Evolutionary conservation across 768 basidiomycete genomes (phyloP), one percentile per base, ranked within the genome.

Genomic region (Pleurotus platypus): DNA sequence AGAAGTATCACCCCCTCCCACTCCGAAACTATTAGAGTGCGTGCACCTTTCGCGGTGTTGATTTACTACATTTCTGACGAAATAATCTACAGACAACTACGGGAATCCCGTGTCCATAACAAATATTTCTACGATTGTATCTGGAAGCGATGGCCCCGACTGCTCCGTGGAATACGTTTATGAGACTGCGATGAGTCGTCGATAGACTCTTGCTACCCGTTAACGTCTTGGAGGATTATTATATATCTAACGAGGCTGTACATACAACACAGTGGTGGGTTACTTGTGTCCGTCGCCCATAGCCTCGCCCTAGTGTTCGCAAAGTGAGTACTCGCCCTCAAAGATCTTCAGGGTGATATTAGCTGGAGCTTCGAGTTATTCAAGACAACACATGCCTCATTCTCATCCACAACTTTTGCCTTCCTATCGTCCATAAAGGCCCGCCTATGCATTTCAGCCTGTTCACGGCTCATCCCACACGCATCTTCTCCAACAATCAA

Each of bases 391-490:
- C 50, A 9, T 22, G 40, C 50, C 9, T 53, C 50, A 11, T 15
- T n/a, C 40, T 53, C 50, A 15, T 53, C 40, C 1, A 13, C 11
- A 35, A 53, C 37, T 30, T 53, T 51, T 4, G 26, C 26, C 42
- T 42, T 53, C 24, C 57, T n/a, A 53, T 51, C 57, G 9, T 50
- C 49, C 57, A 58, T 58, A 22, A 58, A 49, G 15, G 12, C 35
- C 16, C 57, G 49, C 12, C 57, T 16, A 58, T 58, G 57, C 18
- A 8, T 45, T 40, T 58, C 57, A 3, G 57, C 57, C 57, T 38
- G 48, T 42, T 58, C 57, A n/a, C 57, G 30, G n/a, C 49, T 49
- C 39, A 58, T 16, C 40, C 57, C 57, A 48, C 45, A 35, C n/a
- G 5, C 49, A 18, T 16, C 13, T 12, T 39, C 16, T 18, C 47